Evolutionary conservation across 2,329 filamentous ascomycete genomes (phyloP).

Genomic region (Lachnellula subtilissima): DNA sequence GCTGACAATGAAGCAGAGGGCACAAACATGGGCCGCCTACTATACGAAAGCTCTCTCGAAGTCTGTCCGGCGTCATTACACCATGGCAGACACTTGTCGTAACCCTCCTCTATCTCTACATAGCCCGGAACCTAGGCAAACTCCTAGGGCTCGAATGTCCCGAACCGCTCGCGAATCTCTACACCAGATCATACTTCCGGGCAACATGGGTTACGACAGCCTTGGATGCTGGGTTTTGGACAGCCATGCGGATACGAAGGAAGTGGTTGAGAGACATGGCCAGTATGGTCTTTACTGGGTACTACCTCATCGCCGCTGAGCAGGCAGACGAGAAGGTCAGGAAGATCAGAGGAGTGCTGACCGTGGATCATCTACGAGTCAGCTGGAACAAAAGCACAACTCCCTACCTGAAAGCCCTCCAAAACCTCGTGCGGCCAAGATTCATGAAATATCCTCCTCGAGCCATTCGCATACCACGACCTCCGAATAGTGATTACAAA

Average conservation of each 20-base stretch:
- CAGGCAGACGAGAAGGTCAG: slow-evolving; percentile 95
- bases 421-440: slow-evolving; percentile 67
- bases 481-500: slow-evolving; percentile 71
- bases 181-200: slow-evolving; percentile 86
- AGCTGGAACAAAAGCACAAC: slow-evolving; percentile 95
- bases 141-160: slow-evolving; percentile 86
- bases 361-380: slow-evolving; percentile 84
- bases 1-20: slow-evolving; percentile 50
- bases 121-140: slow-evolving; percentile 88
- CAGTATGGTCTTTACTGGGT: slow-evolving; percentile 78
- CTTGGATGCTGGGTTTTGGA: slow-evolving; percentile 96
- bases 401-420: slow-evolving; percentile 71
- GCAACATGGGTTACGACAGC: slow-evolving; percentile 96
- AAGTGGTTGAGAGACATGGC: slow-evolving; percentile 79
- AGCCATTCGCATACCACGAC: slow-evolving; percentile 77
- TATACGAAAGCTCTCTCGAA: slow-evolving; percentile 63
- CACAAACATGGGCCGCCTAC: slow-evolving; percentile 83
- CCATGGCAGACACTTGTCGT: slow-evolving; percentile 85
- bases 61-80: slow-evolving; percentile 68
- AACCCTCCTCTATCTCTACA: slow-evolving; percentile 86
- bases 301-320: slow-evolving; percentile 90
- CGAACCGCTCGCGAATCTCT: slow-evolving; percentile 90
- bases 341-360: slow-evolving; percentile 80
- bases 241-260: slow-evolving; percentile 82
- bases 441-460: slow-evolving; percentile 78